These are phyloP conservation scores for Fonticula alba DNA, from an alignment of 78 protist species.

Conservation along the genomic window DNA sequence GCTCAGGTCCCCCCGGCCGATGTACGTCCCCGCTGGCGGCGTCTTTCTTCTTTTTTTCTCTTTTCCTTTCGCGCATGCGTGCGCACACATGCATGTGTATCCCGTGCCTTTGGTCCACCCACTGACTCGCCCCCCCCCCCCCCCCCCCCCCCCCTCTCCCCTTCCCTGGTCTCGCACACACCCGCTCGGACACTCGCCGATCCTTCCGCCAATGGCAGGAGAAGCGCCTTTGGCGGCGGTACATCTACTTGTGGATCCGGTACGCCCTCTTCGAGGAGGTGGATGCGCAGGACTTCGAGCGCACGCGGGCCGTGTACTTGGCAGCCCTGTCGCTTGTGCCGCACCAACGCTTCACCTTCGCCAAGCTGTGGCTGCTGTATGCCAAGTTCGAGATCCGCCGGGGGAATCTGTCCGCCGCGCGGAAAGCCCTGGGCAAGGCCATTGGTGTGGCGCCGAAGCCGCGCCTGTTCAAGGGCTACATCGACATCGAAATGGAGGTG, in stretches of 20 bases:
- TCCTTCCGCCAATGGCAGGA: too few species aligned
- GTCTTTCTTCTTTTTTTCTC: background rate
- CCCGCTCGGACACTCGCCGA: too few species aligned
- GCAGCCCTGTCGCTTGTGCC: slow-evolving; percentile 53
- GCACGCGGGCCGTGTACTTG: slow-evolving; percentile 55
- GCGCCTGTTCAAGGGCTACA: slow-evolving; percentile 26
- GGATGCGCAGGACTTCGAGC: slow-evolving; percentile 46
- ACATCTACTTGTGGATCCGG: slow-evolving; percentile 88
- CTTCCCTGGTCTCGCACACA: too few species aligned
- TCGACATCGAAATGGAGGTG: slow-evolving; percentile 17
- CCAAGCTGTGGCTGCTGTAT: slow-evolving; percentile 71
- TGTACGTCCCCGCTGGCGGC: slow-evolving; percentile 14
- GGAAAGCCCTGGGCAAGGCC: slow-evolving; percentile 37
- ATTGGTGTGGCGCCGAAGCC: slow-evolving; percentile 32
- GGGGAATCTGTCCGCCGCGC: slow-evolving; percentile 42
- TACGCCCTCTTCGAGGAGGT: slow-evolving; percentile 86
- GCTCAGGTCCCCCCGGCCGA: slow-evolving; percentile 67
- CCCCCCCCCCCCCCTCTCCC: too few species aligned
- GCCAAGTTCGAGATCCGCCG: slow-evolving; percentile 79
- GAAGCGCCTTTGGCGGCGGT: slow-evolving; percentile 68
- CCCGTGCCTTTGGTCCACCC: background rate
- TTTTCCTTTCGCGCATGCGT: background rate
- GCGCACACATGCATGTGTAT: background rate
- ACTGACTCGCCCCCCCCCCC: too few species aligned
- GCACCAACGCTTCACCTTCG: slow-evolving; percentile 82